Evolutionary conservation across 2,329 filamentous ascomycete species (phyloP), one percentile per base, ranked within the genome.

Genomic region (Ophiosphaerella herpotricha): DNA sequence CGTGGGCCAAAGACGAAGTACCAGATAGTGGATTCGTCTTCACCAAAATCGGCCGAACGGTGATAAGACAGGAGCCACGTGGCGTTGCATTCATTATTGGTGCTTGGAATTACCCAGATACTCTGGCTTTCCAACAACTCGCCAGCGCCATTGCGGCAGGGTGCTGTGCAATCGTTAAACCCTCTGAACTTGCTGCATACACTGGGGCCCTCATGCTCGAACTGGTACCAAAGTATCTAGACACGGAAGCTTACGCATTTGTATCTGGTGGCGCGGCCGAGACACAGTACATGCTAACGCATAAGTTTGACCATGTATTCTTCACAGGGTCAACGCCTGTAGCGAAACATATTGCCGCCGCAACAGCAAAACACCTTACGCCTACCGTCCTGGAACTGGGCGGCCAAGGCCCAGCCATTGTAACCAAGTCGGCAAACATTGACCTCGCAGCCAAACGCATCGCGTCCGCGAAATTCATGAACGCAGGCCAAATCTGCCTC

Each of bases 301-400:
- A 43, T 8, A 43, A 36, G 31, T 43, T 35, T 21, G 41, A 43
- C 7, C 41, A 43, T 14, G 41, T 43, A 5, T 43, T 43, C 41
- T 43, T 43, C 31, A 43, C 41, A 23, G 41, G 41, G 11, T 43
- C 41, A 12, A 43, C 41, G 31, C 41, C 41, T 24, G 32, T 43
- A 18, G 41, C 41, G 7, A 21, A 21, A 21, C 41, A 43, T 32
- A 32, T 43, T 9, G 41, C 32, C 23, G 41, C 32, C 18, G 75
- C 76, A 4, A 77, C 78, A 2, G 77, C 77, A 3, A 75, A 75
- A 35, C 59, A 78, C 49, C 67, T 80, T n/a, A 79, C 78, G 0
- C 74, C 76, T 0, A 68, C 70, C 1, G 72, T 72, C 0, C 65
- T 80, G 2, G 78, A 81, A 51, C 63, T 81, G 1, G 78, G 78